Percentiles rank a stretch among this genome's conserved stretches.
These are phyloP conservation scores for Blastobotrys americana DNA, from an alignment of 805 yeast genomes.

Conservation along the genomic window DNA sequence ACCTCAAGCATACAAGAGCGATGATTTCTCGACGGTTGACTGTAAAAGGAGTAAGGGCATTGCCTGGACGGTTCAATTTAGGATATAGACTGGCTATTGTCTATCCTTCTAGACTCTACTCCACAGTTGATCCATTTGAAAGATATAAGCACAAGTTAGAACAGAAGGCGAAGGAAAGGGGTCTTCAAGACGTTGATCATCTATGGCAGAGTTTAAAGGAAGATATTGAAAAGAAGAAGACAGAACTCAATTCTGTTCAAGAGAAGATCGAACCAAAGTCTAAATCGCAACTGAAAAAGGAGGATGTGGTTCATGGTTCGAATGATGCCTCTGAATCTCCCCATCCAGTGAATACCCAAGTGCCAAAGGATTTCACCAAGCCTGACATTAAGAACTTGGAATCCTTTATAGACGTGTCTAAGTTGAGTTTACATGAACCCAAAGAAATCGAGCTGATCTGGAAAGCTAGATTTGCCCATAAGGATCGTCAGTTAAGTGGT, in stretches of 20 bases:
- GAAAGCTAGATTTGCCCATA: constrained; percentile 74
- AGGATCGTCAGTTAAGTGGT: constrained; percentile 59
- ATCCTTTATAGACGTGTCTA: constrained; percentile 64
- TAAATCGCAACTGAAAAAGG: constrained; percentile 1
- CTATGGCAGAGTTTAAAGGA: constrained; percentile 56
- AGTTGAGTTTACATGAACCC: constrained; percentile 46
- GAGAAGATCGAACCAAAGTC: constrained; percentile 5
- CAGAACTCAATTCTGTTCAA: constrained; percentile 11
- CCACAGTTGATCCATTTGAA: constrained; percentile 29
- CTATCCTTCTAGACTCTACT: constrained; percentile 2
- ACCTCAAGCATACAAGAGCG: too few species aligned
- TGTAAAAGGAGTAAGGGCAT: too few species aligned
- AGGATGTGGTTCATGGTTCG: constrained; percentile 7
- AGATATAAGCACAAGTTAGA: constrained; percentile 39
- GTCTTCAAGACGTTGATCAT: constrained; percentile 47
- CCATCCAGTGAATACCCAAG: constrained; percentile 25
- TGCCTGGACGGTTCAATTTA: too few species aligned
- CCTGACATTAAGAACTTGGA: constrained; percentile 54
- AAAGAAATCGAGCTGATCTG: constrained; percentile 74
- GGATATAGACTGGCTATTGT: too few species aligned
- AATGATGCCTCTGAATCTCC: constrained; percentile 14
- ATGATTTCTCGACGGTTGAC: too few species aligned
- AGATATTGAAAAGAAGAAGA: constrained; percentile 48
- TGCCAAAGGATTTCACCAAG: constrained; percentile 34
- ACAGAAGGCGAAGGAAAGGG: constrained; percentile 35